Evolutionary conservation across 1,284 basidiomycete species (phyloP), one percentile per base, ranked within the genome.

Genomic region (Ustilago crameri): DNA sequence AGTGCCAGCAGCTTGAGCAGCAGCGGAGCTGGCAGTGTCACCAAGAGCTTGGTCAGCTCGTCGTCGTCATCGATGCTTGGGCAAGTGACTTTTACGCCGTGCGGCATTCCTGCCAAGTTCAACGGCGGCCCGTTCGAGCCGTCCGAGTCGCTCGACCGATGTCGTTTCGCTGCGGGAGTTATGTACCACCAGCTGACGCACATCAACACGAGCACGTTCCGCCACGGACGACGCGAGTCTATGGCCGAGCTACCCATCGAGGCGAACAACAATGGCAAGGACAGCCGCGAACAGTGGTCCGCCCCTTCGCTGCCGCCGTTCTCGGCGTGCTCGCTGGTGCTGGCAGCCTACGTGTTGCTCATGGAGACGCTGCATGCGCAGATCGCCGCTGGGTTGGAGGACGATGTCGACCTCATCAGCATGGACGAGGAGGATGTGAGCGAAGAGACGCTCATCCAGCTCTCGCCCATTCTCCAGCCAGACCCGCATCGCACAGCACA

Each of bases 281-380:
- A 67, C 53, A 67, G 60, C 9, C 64, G 69, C 44, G 63, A 75
- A 27, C 52, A 61, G 35, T 63, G 64, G 60, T 70, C 70, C 3
- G 73, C 74, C 3, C 76, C 76, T 3, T 58, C 60, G 17, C 62
- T 78, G 22, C 76, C 76, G 5, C 76, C 76, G 0, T 76, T 71
- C 41, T 74, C 74, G 32, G 74, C 74, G 17, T 78, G 76, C 57
- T 76, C 74, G 45, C 65, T 73, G 15, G 76, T 78, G 10, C 62
- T 78, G 3, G 75, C 68, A 1, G 74, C 76, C 3, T 78, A 78
- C 53, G 74, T 74, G 17, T 42, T 71, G 45, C 56, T 78, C 27
- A 78, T 78, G 76, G 68, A 74, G 46, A 76, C 74, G 17, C 68
- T 78, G 20, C 69, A 75, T 18, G 75, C 70, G 10, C 71, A 75